A percentile compares a stretch with the other conserved stretches of the same genome.
Evolutionary conservation across 148 eudicot species (phyloP).

Genomic region (Selenicereus undatus): DNA sequence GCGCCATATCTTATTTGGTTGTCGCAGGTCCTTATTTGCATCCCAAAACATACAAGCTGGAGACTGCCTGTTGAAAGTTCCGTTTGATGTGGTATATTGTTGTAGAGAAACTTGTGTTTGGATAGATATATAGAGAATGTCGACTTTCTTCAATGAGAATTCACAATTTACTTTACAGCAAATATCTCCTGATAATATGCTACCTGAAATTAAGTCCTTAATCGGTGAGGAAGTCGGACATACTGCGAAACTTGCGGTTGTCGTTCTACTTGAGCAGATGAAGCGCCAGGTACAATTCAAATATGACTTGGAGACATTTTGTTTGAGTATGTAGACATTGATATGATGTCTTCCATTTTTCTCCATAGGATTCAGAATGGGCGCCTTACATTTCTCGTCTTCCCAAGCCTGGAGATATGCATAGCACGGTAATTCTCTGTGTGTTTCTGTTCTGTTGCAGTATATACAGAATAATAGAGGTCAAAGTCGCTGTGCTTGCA

Average conservation of each 20-base stretch:
- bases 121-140: neutral
- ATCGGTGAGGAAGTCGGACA: constrained; percentile 47
- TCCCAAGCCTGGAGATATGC: constrained; percentile 59
- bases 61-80: constrained; percentile 72
- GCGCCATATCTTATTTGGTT: neutral
- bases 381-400: constrained; percentile 66
- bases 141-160: constrained; percentile 8
- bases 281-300: constrained; percentile 48
- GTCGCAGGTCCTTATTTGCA: constrained; percentile 58
- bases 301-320: neutral
- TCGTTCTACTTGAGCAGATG: constrained; percentile 56
- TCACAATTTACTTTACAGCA: constrained; percentile 43
- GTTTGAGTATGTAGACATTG: neutral
- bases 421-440: constrained; percentile 48
- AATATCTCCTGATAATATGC: constrained; percentile 59
- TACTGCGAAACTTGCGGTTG: constrained; percentile 67
- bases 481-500: too few species aligned
- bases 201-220: constrained; percentile 44
- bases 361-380: constrained; percentile 65
- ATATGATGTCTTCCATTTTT: constrained; percentile 8
- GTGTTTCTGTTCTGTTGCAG: neutral
- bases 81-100: constrained; percentile 52
- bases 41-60: constrained; percentile 46
- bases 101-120: neutral
- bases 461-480: too few species aligned